A percentile compares a stretch with the other conserved stretches of the same genome.
Evolutionary conservation across 2,329 filamentous ascomycete species (phyloP).

Genomic region (Colletotrichum tabaci): DNA sequence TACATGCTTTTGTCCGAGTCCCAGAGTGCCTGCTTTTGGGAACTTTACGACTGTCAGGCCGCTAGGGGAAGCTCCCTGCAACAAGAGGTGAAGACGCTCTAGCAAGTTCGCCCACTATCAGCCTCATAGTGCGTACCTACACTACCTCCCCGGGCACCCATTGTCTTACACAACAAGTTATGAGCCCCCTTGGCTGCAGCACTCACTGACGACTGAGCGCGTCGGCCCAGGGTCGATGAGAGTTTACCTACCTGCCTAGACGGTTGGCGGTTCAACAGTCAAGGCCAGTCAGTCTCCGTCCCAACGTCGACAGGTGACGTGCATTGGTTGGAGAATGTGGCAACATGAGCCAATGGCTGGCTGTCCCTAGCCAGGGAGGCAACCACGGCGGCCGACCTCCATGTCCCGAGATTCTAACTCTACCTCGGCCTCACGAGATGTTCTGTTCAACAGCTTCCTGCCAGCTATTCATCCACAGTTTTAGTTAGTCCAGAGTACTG

Average conservation of each 20-base stretch:
- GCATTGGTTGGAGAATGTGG: constrained; percentile 13
- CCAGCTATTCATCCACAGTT: constrained; percentile 16
- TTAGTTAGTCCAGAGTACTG: neutral
- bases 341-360: neutral
- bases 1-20: constrained; percentile 2
- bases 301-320: neutral
- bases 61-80: constrained; percentile 29
- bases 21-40: neutral
- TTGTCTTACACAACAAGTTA: neutral
- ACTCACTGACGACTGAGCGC: constrained; percentile 18
- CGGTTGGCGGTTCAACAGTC: neutral
- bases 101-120: too few species aligned
- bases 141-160: too few species aligned
- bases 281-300: constrained; percentile 1
- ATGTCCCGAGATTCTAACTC: neutral
- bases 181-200: constrained; percentile 23
- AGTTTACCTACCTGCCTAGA: neutral
- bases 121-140: too few species aligned
- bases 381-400: neutral
- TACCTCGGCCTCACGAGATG: constrained; percentile 32
- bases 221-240: neutral
- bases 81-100: constrained; percentile 9
- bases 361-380: neutral
- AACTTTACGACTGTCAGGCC: constrained; percentile 17
- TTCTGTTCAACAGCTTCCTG: neutral